phyloP scores from a whole-genome alignment of 495 filamentous ascomycete genomes.

The Xylaria cubensis region DNA sequence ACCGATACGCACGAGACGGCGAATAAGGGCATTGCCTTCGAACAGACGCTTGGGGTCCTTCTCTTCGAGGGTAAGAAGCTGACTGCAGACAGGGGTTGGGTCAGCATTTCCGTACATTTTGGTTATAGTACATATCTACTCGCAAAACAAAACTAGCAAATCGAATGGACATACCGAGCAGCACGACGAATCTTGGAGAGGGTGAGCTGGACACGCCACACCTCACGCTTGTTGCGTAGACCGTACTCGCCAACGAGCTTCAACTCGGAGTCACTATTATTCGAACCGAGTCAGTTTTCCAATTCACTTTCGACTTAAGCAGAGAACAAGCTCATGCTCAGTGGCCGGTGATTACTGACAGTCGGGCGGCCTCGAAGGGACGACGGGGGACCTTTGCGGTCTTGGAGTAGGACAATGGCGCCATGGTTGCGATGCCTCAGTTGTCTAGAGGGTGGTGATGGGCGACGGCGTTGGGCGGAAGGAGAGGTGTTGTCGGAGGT shows the following conservation, averaged over 20 bases:
- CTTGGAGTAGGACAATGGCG: slow-evolving; percentile 84
- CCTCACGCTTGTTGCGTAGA: slow-evolving; percentile 99
- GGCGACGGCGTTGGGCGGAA: slow-evolving; percentile 32
- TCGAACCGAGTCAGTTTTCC: slow-evolving; percentile 51
- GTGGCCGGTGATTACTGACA: slow-evolving; percentile 97
- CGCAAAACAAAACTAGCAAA: background rate
- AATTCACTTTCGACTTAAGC: slow-evolving; percentile 85
- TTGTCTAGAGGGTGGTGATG: slow-evolving; percentile 33
- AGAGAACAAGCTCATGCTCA: slow-evolving; percentile 96
- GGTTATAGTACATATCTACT: too few relatives aligned
- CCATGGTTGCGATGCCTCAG: slow-evolving; percentile 44
- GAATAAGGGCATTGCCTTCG: slow-evolving; percentile 99
- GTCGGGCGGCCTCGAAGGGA: slow-evolving; percentile 97
- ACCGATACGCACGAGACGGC: slow-evolving; percentile 98
- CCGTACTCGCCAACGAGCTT: slow-evolving; percentile 99
- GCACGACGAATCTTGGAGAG: slow-evolving; percentile 99
- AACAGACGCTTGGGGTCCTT: slow-evolving; percentile 99
- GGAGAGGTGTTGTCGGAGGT: slow-evolving; percentile 50
- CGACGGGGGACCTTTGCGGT: slow-evolving; percentile 92
- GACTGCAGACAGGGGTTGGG: slow-evolving; percentile 61
- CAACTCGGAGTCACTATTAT: slow-evolving; percentile 91
- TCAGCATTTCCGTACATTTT: slow-evolving; percentile 28
- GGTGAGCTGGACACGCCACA: slow-evolving; percentile 98
- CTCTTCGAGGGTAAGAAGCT: slow-evolving; percentile 99
- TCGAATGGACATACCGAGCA: slow-evolving; percentile 76